These are phyloP conservation scores for Murraya koenigii DNA, from an alignment of 345 rosid genomes.

Conservation along the genomic window DNA sequence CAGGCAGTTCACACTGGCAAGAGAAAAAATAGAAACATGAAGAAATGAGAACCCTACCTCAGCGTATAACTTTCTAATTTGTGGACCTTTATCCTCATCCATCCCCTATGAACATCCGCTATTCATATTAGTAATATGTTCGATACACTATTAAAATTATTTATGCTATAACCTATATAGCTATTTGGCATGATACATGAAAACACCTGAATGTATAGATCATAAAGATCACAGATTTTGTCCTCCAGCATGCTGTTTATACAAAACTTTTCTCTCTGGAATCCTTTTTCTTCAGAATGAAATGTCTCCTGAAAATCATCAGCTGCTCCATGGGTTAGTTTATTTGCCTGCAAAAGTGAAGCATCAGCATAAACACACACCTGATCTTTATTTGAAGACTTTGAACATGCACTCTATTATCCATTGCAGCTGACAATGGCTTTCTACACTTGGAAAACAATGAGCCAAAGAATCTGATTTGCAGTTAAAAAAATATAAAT, in stretches of 20 bases:
- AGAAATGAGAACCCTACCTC: conserved; percentile 25
- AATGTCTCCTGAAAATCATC: conserved; percentile 18
- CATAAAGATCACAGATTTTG: conserved; percentile 43
- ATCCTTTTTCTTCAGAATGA: conserved; percentile 20
- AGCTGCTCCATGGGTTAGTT: conserved; percentile 15
- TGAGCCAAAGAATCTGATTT: neutral
- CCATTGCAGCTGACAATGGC: neutral
- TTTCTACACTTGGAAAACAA: neutral
- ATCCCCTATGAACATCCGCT: conserved; percentile 30
- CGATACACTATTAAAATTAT: neutral
- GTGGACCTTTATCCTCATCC: conserved; percentile 43
- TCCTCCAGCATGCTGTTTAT: conserved; percentile 33
- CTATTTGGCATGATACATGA: neutral
- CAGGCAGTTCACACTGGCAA: neutral
- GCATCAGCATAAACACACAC: conserved; percentile 10
- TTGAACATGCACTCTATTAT: neutral
- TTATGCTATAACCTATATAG: neutral
- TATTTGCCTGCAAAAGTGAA: conserved; percentile 19
- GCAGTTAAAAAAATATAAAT: neutral
- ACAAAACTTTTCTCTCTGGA: conserved; percentile 8
- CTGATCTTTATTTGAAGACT: neutral
- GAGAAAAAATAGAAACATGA: neutral
- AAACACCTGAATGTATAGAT: conserved; percentile 34
- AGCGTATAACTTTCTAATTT: conserved; percentile 34
- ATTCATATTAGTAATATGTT: neutral